phyloP scores from a whole-genome alignment of 108 stramenopile genomes.

The Chaetoceros tenuissimus region DNA sequence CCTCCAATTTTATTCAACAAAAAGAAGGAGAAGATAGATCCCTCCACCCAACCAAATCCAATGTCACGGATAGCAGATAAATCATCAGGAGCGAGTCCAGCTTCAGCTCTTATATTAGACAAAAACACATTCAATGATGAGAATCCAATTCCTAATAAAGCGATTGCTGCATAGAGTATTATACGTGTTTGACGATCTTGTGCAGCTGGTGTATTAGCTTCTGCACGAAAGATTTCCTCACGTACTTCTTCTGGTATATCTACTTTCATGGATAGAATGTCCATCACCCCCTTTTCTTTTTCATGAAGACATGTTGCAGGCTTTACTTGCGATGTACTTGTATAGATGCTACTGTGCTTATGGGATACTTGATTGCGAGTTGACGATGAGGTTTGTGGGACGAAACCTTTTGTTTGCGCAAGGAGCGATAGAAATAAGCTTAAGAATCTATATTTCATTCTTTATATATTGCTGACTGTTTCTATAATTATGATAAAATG shows the following conservation, averaged over 20 bases:
- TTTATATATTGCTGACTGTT: too few relatives aligned
- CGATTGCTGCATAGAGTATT: constrained; percentile 30
- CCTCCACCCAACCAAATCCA: constrained; percentile 71
- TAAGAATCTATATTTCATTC: too few relatives aligned
- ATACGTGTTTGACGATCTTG: constrained; percentile 57
- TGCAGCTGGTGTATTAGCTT: constrained; percentile 71
- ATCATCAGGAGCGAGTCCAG: constrained; percentile 19
- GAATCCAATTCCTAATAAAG: constrained; percentile 32
- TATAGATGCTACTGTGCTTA: too few relatives aligned
- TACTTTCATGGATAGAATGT: neutral
- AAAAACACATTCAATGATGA: constrained; percentile 71
- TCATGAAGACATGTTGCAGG: too few relatives aligned
- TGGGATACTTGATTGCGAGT: too few relatives aligned
- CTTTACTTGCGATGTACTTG: too few relatives aligned
- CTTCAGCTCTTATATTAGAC: constrained; percentile 40
- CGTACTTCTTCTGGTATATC: constrained; percentile 53
- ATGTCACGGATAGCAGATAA: constrained; percentile 21
- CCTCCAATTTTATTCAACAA: constrained; percentile 76
- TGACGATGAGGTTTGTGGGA: too few relatives aligned
- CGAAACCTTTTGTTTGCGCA: too few relatives aligned
- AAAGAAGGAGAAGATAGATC: constrained; percentile 30
- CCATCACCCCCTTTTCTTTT: neutral
- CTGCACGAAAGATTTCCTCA: constrained; percentile 65
- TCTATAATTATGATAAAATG: too few relatives aligned
- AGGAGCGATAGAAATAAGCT: too few relatives aligned